Conservation (phyloP, 2,329 filamentous ascomycete genomes). For the Pyrenophora tritici-repentis region DNA sequence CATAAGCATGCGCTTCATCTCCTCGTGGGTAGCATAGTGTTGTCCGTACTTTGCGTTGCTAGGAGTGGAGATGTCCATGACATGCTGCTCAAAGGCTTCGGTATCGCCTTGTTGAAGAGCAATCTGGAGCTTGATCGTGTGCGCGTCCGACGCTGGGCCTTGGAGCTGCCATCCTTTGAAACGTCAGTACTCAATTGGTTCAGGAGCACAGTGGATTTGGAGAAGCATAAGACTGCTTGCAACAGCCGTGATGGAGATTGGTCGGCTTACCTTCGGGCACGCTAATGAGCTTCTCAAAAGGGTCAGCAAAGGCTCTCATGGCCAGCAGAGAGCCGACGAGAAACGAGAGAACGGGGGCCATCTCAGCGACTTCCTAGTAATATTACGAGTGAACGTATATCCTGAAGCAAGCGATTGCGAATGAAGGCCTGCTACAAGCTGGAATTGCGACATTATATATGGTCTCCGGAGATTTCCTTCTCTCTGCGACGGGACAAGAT, state of each 20-base stretch:
- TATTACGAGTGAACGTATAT: slow-evolving; percentile 16
- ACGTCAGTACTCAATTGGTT: neutral
- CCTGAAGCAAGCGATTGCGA: slow-evolving; percentile 13
- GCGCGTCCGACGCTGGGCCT: slow-evolving; percentile 21
- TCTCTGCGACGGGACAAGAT: neutral
- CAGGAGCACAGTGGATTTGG: too few species aligned
- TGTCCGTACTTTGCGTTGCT: slow-evolving; percentile 55
- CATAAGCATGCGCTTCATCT: slow-evolving; percentile 52
- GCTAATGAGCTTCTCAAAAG: slow-evolving; percentile 32
- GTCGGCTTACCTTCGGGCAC: slow-evolving; percentile 27
- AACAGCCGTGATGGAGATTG: too few species aligned
- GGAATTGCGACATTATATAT: slow-evolving; percentile 4
- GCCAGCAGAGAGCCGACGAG: slow-evolving; percentile 33
- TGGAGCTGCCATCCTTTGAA: slow-evolving; percentile 31
- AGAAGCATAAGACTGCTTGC: too few species aligned
- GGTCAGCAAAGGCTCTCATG: slow-evolving; percentile 26
- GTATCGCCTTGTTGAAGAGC: slow-evolving; percentile 36
- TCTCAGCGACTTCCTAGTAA: slow-evolving; percentile 17
- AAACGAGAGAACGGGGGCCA: slow-evolving; percentile 32
- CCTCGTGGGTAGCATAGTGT: slow-evolving; percentile 51
- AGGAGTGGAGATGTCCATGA: slow-evolving; percentile 54
- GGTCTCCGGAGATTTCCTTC: neutral
- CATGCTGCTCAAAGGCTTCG: slow-evolving; percentile 47
- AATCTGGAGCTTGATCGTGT: slow-evolving; percentile 37
- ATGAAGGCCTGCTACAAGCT: slow-evolving; percentile 1